These are phyloP conservation scores for Scheffersomyces stipitis DNA, from an alignment of 805 yeast species.

Conservation along the genomic window DNA sequence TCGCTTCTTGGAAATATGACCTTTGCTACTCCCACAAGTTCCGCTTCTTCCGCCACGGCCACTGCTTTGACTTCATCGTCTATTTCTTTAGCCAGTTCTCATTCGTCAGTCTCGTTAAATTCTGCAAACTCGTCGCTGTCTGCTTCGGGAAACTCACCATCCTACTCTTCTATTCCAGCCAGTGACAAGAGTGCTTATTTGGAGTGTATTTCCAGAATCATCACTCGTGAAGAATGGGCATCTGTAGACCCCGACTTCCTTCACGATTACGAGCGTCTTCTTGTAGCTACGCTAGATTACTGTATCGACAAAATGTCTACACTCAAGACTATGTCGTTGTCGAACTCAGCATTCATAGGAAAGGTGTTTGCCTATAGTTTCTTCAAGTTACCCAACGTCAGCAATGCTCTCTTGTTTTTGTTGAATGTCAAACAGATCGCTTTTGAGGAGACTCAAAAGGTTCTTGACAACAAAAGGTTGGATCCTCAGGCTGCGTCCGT, in stretches of 20 bases:
- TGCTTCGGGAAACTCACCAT: conserved; percentile 2
- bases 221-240: conserved; percentile 49
- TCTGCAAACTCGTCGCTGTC: not conserved
- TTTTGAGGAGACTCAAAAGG: conserved; percentile 26
- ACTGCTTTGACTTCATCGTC: not conserved
- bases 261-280: conserved; percentile 28
- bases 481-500: not conserved
- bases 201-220: conserved; percentile 53
- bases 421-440: conserved; percentile 53
- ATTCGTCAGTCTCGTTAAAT: not conserved
- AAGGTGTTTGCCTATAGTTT: conserved; percentile 67
- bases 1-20: conserved; percentile 31
- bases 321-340: conserved; percentile 52
- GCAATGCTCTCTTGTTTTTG: conserved; percentile 56
- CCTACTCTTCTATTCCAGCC: conserved; percentile 31
- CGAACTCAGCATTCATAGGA: conserved; percentile 65
- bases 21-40: not conserved
- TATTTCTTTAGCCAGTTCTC: not conserved
- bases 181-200: conserved; percentile 52
- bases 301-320: conserved; percentile 47
- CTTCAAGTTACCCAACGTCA: conserved; percentile 53
- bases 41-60: not conserved
- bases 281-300: conserved; percentile 54
- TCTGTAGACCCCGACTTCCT: conserved; percentile 22
- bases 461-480: not conserved